Evolutionary conservation across 306 rosid species (phyloP), one percentile per base, ranked within the genome.

Genomic region (Potentilla sterilis): DNA sequence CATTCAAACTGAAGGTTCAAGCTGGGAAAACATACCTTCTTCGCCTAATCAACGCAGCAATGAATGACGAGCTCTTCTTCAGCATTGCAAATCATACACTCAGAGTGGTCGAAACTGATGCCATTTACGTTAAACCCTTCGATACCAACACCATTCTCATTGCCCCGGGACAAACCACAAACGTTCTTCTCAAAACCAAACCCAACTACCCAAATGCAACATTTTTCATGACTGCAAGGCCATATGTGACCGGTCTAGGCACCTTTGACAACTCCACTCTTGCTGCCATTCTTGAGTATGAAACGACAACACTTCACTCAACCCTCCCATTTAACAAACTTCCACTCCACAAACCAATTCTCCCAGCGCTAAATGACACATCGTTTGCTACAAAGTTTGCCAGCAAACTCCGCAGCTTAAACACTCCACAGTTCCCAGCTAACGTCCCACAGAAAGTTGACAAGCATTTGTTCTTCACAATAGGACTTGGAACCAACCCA

Each of bases 201-300:
- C 35, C 90, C 34, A 37, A 74, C 16, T 80, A 59, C 74, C 93
- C 93, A 21, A 85, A 84, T 35, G 90, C 91, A 37, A 80, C 86
- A 37, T 91, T 89, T 77, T 65, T 87, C 47, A 89, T 91, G 93
- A 76, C 78, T 9, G 90, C 90, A 11, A 76, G 90, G 46, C 67
- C 67, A 62, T 62, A 62, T 9, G 42, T 62, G 42, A 62, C 67
- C 6, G 67, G 67, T 12, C 42, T 32, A 62, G 67, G 67, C 42
- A 89, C 97, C 14, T 87, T 91, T 34, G 97, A 91, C 82, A 91
- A 87, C 76, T 86, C 97, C 59, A 91, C 89, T 13, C 87, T 91
- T 49, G 90, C 90, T 15, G 93, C 80, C 4, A 80, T 87, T 19
- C 32, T 91, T 9, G 87, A 91, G 77, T 91, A 88, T 21, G 79